phyloP scores from a whole-genome alignment of 768 basidiomycete genomes.

The Tylopilus cervinicoccineus region DNA sequence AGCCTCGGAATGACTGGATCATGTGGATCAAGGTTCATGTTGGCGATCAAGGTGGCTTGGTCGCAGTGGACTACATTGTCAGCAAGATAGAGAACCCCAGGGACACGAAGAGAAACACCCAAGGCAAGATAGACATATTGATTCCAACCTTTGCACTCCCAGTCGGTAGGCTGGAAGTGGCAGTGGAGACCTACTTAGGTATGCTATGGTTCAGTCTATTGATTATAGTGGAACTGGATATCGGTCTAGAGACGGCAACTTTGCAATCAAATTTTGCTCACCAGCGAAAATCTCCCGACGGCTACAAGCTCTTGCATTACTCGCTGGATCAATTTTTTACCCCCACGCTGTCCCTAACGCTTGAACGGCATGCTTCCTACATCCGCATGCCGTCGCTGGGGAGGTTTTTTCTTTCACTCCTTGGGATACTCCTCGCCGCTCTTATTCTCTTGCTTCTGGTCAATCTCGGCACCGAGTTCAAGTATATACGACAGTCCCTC shows the following conservation, averaged over 20 bases:
- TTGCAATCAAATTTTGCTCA: constrained; percentile 56
- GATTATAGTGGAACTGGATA: constrained; percentile 4
- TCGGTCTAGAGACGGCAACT: constrained; percentile 42
- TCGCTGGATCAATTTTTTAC: constrained; percentile 55
- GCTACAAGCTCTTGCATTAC: constrained; percentile 51
- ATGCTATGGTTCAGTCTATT: constrained; percentile 21
- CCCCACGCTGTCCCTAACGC: constrained; percentile 45
- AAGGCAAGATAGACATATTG: constrained; percentile 43
- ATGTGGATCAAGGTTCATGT: constrained; percentile 62
- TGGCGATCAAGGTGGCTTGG: constrained; percentile 45
- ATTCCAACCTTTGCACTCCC: constrained; percentile 74
- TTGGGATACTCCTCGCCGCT: constrained; percentile 16
- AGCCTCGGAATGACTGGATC: constrained; percentile 56
- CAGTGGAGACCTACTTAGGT: constrained; percentile 53
- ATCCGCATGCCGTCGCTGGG: constrained; percentile 7
- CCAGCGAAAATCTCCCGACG: constrained; percentile 38
- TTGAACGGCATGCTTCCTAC: constrained; percentile 5
- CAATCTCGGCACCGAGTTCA: constrained; percentile 28
- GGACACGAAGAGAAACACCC: constrained; percentile 33
- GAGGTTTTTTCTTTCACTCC: constrained; percentile 11
- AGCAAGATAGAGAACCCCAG: constrained; percentile 21
- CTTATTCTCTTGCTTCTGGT: constrained; percentile 18
- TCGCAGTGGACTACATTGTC: constrained; percentile 68
- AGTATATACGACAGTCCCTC: constrained; percentile 22
- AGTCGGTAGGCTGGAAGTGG: constrained; percentile 61